Conservation (phyloP, 1,284 basidiomycete genomes). For the Pascua guehoae region DNA sequence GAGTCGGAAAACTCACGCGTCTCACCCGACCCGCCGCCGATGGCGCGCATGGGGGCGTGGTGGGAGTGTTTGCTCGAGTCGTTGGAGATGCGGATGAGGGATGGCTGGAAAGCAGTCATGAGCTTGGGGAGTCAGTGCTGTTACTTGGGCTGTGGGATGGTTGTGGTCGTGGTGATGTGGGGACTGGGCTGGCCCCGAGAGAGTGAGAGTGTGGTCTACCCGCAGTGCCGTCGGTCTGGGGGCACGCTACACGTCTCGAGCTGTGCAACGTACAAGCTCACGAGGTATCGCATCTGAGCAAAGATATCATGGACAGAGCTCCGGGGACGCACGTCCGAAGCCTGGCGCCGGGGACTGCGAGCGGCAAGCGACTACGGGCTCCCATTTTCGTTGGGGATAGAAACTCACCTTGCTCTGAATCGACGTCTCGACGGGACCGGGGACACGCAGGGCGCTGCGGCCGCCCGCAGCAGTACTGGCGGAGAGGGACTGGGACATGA, state of each 20-base stretch:
- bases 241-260: no score
- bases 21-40: slow-evolving; percentile 46
- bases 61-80: slow-evolving; percentile 49
- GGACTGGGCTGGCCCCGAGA: no score
- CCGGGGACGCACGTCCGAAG: no score
- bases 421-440: slow-evolving; percentile 44
- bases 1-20: slow-evolving; percentile 37
- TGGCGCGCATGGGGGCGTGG: slow-evolving; percentile 46
- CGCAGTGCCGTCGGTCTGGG: no score
- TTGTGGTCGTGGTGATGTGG: no score
- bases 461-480: slow-evolving; percentile 4
- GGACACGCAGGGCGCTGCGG: slow-evolving; percentile 30
- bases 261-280: no score
- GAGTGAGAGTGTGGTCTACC: no score
- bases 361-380: no score
- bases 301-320: no score
- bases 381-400: neutral
- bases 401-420: slow-evolving; percentile 44
- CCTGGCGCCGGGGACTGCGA: no score
- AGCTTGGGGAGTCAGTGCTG: slow-evolving; percentile 25
- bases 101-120: slow-evolving; percentile 41
- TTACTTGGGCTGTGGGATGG: no score
- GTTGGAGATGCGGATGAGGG: slow-evolving; percentile 44
- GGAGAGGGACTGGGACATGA: slow-evolving; percentile 4
- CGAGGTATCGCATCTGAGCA: no score